These are phyloP conservation scores for Plantago elongata DNA, from an alignment of 257 asterid genomes.

Conservation along the genomic window DNA sequence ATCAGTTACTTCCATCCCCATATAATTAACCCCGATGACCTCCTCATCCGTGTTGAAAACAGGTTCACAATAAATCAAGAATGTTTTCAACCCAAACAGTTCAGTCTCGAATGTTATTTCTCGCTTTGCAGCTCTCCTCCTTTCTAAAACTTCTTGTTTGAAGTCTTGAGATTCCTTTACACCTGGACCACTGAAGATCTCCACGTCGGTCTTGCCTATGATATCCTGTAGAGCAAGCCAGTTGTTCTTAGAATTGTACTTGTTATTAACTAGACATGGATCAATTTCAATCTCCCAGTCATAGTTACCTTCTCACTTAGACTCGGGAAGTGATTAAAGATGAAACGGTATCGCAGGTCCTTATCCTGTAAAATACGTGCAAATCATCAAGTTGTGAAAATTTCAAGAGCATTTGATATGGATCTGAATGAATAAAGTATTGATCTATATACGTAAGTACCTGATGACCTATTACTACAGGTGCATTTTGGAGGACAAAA, in stretches of 20 bases:
- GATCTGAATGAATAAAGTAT: too few species aligned
- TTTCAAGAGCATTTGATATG: background rate
- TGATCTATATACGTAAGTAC: slow-evolving; percentile 21
- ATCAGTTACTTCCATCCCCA: slow-evolving; percentile 96
- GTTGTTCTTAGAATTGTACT: background rate
- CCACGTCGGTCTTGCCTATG: slow-evolving; percentile 86
- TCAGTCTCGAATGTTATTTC: slow-evolving; percentile 86
- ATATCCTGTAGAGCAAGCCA: slow-evolving; percentile 62
- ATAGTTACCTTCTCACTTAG: slow-evolving; percentile 66
- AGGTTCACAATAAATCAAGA: slow-evolving; percentile 75
- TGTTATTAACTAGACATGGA: background rate
- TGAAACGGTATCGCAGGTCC: slow-evolving; percentile 81
- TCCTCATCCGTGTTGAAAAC: slow-evolving; percentile 89
- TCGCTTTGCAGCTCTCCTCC: slow-evolving; percentile 77
- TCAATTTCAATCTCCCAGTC: too few species aligned
- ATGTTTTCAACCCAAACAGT: slow-evolving; percentile 75
- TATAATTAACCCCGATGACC: slow-evolving; percentile 79
- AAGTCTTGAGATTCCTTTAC: slow-evolving; percentile 94
- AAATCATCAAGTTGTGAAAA: background rate
- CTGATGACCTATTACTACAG: slow-evolving; percentile 93
- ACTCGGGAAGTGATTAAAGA: slow-evolving; percentile 90
- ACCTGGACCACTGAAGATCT: slow-evolving; percentile 75
- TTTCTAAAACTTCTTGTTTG: slow-evolving; percentile 74
- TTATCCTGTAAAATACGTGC: slow-evolving; percentile 50
- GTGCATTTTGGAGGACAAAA: slow-evolving; percentile 88